Evolutionary conservation across 306 rosid species (phyloP), one percentile per base, ranked within the genome.

Genomic region (Lagenaria siceraria): DNA sequence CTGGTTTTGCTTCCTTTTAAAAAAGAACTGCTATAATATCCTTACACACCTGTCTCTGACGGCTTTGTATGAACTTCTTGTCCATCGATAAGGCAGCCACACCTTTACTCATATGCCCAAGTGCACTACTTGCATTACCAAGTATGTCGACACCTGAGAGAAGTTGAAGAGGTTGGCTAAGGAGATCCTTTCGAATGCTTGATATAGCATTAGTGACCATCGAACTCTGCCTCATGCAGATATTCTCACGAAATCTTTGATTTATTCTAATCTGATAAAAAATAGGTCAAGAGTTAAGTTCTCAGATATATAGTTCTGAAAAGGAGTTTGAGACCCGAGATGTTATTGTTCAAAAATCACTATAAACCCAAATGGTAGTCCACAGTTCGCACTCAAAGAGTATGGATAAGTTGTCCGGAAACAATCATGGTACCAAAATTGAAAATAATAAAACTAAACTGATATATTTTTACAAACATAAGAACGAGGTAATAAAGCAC

Each of bases 31-130:
- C 10, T 36, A 35, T 15, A 66, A 25, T n/a, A 79, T 70, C 51
- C 77, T 59, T 71, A 54, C 86, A 77, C 82, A 94, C 99, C 99
- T 95, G 97, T 88, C 89, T 87, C 81, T 82, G 90, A 64, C 99
- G 97, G 83, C 97, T 89, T 82, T 95, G 99, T 82, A 95, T 95
- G 87, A 95, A 95, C 85, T 95, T 95, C 89, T 89, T 92, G 85
- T 95, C 99, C 94, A 95, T 90, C 52, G 99, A 95, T 81, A 95
- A 86, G 29, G 97, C 97, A 82, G 99, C 99, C 82, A 95, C 93
- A 75, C 99, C 97, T 90, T 92, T 95, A 76, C 99, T 95, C 99
- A 95, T 95, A 83, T 95, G 97, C 82, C 99, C 99, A 80, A 95
- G 97, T 63, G 99, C 99, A 83, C 99, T 95, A 63, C 99, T 95